phyloP scores from a whole-genome alignment of 169 alveolate species.

The Plasmodium fragile region DNA sequence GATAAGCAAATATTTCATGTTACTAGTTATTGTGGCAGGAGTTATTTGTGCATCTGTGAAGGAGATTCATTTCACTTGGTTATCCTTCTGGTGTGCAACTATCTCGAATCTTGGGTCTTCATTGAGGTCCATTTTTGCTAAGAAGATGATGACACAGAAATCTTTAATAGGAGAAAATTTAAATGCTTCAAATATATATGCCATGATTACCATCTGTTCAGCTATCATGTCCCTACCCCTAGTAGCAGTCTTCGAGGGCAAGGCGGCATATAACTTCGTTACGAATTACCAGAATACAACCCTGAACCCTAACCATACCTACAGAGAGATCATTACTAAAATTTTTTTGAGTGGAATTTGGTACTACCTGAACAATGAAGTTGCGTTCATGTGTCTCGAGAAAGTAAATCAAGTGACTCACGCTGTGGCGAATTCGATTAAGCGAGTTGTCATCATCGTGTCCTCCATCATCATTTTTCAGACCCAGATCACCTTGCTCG shows the following conservation, averaged over 20 bases:
- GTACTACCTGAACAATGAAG: slow-evolving; percentile 87
- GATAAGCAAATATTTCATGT: slow-evolving; percentile 81
- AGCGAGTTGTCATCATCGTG: slow-evolving; percentile 86
- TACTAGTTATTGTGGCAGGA: slow-evolving; percentile 86
- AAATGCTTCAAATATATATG: slow-evolving; percentile 82
- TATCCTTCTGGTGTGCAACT: slow-evolving; percentile 86
- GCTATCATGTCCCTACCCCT: slow-evolving; percentile 84
- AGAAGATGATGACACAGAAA: slow-evolving; percentile 83
- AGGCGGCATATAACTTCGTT: slow-evolving; percentile 25
- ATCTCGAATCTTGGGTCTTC: slow-evolving; percentile 88
- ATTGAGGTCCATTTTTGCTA: slow-evolving; percentile 79
- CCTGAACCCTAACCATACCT: slow-evolving; percentile 66
- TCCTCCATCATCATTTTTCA: slow-evolving; percentile 83
- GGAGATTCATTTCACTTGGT: slow-evolving; percentile 86
- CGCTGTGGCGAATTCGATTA: slow-evolving; percentile 88
- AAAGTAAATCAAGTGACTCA: slow-evolving; percentile 88
- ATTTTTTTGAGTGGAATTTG: slow-evolving; percentile 82
- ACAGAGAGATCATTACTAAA: slow-evolving; percentile 25
- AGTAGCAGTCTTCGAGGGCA: slow-evolving; percentile 81
- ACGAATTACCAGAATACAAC: neutral
- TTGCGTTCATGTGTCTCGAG: slow-evolving; percentile 87
- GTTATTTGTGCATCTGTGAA: slow-evolving; percentile 85
- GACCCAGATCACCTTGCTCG: slow-evolving; percentile 83
- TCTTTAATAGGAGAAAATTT: slow-evolving; percentile 83
- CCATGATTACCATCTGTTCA: slow-evolving; percentile 85